These are phyloP conservation scores for Rossbeevera mucosa DNA, from an alignment of 768 basidiomycete genomes.

Conservation along the genomic window DNA sequence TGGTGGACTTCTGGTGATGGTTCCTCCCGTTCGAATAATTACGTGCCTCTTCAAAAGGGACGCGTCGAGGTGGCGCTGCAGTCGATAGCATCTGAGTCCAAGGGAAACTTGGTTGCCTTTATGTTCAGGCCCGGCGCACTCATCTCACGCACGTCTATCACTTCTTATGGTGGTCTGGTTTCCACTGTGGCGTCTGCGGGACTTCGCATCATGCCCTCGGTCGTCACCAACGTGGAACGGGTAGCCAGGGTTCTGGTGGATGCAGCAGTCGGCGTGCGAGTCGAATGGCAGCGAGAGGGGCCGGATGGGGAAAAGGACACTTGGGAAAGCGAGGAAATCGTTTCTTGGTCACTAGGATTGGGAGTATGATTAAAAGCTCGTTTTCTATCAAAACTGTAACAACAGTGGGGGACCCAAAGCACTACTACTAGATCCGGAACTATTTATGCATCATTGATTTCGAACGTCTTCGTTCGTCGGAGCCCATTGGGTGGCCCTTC, in stretches of 20 bases:
- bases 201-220: slow-evolving; percentile 18
- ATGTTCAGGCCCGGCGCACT: slow-evolving; percentile 21
- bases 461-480: neutral
- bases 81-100: slow-evolving; percentile 12
- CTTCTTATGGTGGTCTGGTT: slow-evolving; percentile 17
- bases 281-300: slow-evolving; percentile 24
- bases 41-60: slow-evolving; percentile 9
- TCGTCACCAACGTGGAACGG: slow-evolving; percentile 19
- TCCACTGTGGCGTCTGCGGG: slow-evolving; percentile 17
- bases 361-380: slow-evolving; percentile 12
- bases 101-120: slow-evolving; percentile 9
- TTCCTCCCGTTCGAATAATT: too few species aligned
- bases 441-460: neutral
- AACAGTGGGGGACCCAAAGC: too few species aligned
- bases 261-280: slow-evolving; percentile 23
- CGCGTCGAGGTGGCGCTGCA: slow-evolving; percentile 19
- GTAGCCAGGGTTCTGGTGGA: slow-evolving; percentile 24
- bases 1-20: neutral
- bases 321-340: slow-evolving; percentile 27
- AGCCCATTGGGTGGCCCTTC: neutral
- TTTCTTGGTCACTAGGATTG: slow-evolving; percentile 21
- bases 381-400: neutral
- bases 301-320: slow-evolving; percentile 15
- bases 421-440: neutral
- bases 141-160: slow-evolving; percentile 8